Base-by-base conservation (phyloP, 2,329 filamentous ascomycete genomes). In the Epichloe sibirici region DNA sequence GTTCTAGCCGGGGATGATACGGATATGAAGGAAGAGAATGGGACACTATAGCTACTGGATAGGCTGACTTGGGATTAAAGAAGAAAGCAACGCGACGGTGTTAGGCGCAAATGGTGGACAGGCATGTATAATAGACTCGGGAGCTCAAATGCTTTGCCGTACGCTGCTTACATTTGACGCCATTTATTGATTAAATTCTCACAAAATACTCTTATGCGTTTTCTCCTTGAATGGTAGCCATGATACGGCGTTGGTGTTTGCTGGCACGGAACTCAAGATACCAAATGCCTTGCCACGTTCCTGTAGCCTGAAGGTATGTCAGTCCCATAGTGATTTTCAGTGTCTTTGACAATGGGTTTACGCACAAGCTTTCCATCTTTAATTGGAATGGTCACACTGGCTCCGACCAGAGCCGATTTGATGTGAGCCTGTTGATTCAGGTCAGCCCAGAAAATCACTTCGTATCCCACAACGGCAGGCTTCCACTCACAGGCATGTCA, bases 171-270 rank as follows among this genome's bases (percentile, higher is more conserved):
- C n/a, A 11, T 15, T 38, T 48, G 21, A 40, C 34, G 40, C 25
- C 39, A 42, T 35, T 13, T 35, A 40, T 40, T 25, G 15, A 48
- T 11, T 40, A 15, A 12, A 48, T 48, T 40, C 8, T 37, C 17
- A 15, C 13, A 39, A 37, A 31, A 5, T 23, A 15, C n/a, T 37
- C 37, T 53, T 58, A 74, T 51, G 72, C 71, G 66, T 82, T 82
- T 72, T 96, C 87, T 44, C 91, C 93, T 69, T 97, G 90, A 56
- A 97, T 94, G 1, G 93, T 97, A 51, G 91, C 91, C 56, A 98
- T 84, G 12, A 97, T 79, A 65, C 82, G 86, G 62, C 93, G 79
- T 57, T 81, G 75, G 69, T 96, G 90, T 69, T 81, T 88, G 59
- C 74, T 74, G 9, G 75, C 78, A 53, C 91, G 78, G 66, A 97